Percentiles rank a stretch among this genome's conserved stretches.
Evolutionary conservation across 2,329 filamentous ascomycete genomes (phyloP).

Genomic region (Neofusicoccum parvum): DNA sequence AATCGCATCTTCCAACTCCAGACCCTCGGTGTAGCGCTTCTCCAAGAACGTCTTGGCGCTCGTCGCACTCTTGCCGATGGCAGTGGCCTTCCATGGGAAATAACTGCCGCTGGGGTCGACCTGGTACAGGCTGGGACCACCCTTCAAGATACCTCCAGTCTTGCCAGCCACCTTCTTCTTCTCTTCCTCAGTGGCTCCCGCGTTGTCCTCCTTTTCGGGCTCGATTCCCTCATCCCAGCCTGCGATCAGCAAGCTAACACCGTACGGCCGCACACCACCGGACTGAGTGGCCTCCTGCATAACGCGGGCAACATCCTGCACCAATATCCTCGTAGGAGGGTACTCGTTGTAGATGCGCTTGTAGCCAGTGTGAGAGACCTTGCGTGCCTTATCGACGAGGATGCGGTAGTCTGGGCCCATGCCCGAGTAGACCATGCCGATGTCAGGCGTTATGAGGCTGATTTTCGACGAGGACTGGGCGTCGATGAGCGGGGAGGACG

Average conservation of each 20-base stretch:
- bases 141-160: constrained; percentile 94
- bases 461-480: constrained; percentile 94
- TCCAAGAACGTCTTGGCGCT: constrained; percentile 99
- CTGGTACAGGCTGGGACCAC: constrained; percentile 96
- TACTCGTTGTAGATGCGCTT: constrained; percentile 99
- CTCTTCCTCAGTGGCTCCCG: constrained; percentile 57
- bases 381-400: constrained; percentile 94
- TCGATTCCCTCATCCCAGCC: constrained; percentile 98
- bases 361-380: constrained; percentile 97
- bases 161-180: constrained; percentile 77
- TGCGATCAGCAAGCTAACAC: constrained; percentile 91
- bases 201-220: constrained; percentile 72
- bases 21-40: constrained; percentile 96
- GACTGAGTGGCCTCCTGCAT: constrained; percentile 99
- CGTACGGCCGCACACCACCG: constrained; percentile 94
- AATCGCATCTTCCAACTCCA: constrained; percentile 97
- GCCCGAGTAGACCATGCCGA: constrained; percentile 98
- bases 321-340: constrained; percentile 97
- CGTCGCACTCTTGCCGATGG: constrained; percentile 97
- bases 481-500: constrained; percentile 94
- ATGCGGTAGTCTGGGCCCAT: constrained; percentile 99
- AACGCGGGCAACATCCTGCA: constrained; percentile 94
- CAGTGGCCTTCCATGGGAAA: constrained; percentile 99
- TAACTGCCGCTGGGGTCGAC: constrained; percentile 99
- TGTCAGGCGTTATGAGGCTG: constrained; percentile 96